Evolutionary conservation across 805 yeast genomes (phyloP).

Genomic region (Metschnikowia vanudenii): DNA sequence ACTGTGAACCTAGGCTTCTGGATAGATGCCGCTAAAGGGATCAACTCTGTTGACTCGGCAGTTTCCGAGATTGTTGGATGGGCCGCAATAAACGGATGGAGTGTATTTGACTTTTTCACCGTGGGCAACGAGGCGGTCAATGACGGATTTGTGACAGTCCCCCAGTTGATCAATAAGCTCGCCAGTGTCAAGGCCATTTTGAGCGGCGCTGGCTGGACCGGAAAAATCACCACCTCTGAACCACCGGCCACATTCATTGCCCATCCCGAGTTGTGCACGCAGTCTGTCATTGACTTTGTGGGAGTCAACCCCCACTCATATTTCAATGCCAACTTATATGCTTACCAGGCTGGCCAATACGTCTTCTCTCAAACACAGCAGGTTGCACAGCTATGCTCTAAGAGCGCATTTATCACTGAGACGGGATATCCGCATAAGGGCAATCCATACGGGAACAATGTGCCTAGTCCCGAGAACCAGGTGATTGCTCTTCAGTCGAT

Average conservation of each 20-base stretch:
- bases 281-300: slow-evolving; percentile 72
- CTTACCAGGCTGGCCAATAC: slow-evolving; percentile 70
- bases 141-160: slow-evolving; percentile 57
- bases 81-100: slow-evolving; percentile 59
- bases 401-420: slow-evolving; percentile 66
- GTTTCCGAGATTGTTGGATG: slow-evolving; percentile 52
- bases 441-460: slow-evolving; percentile 63
- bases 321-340: slow-evolving; percentile 62
- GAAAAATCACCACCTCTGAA: slow-evolving; percentile 79
- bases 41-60: slow-evolving; percentile 62
- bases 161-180: slow-evolving; percentile 65
- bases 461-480: slow-evolving; percentile 73
- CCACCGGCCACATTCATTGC: slow-evolving; percentile 74
- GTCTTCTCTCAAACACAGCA: slow-evolving; percentile 59
- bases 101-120: slow-evolving; percentile 69
- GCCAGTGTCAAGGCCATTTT: slow-evolving; percentile 58
- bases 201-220: slow-evolving; percentile 69
- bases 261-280: slow-evolving; percentile 66
- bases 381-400: slow-evolving; percentile 55
- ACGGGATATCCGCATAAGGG: slow-evolving; percentile 90
- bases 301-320: slow-evolving; percentile 88
- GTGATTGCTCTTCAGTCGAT: slow-evolving; percentile 63
- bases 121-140: slow-evolving; percentile 87
- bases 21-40: slow-evolving; percentile 59
- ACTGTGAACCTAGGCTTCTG: slow-evolving; percentile 85